Base-by-base conservation (phyloP, 768 basidiomycete genomes). In the Mycena rebaudengoi region DNA sequence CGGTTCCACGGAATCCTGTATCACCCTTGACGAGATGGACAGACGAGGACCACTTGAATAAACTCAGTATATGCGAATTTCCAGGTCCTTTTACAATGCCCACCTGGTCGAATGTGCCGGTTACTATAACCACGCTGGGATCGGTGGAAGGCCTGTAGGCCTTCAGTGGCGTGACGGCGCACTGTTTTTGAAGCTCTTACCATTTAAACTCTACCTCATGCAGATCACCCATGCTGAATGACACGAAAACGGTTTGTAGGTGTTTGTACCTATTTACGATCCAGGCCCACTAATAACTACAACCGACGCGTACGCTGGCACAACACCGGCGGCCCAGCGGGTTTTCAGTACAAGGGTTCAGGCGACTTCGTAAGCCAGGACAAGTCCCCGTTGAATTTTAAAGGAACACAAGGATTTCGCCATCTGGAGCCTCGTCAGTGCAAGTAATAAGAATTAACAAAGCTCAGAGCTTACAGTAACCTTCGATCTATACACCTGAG, bases 21-120 rank as follows among this genome's bases (percentile, higher is more conserved):
- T 81, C 76, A 20, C 79, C 81, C 72, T 83, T 88, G 25, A 78
- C 76, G 62, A 92, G 85, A 60, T 75, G 82, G 45, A 83, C 75
- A 35, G 89, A 87, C 60, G 78, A 76, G 26, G 87, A 80, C 90
- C 90, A 92, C 90, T 62, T 28, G 13, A 20, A 26, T 32, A 25
- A 44, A 52, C 25, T 51, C 41, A 18, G 16, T 52, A 30, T 21
- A 23, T 21, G 21, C 2, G 30, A 26, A 26, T 3, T 3, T 28
- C 3, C n/a, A 21, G 14, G n/a, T 37, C 7, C 5, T 7, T 14
- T 23, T 18, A 48, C 28, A 64, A 53, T 39, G 71, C 87, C 66
- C 72, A 91, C 92, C 76, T 90, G 78, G 82, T 94, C 92, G 73
- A 94, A 94, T 29, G 89, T 85, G 35, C 92, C 92, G 21, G 91